Evolutionary conservation across 805 yeast genomes (phyloP).

Genomic region (Ogataea parapolymorpha): DNA sequence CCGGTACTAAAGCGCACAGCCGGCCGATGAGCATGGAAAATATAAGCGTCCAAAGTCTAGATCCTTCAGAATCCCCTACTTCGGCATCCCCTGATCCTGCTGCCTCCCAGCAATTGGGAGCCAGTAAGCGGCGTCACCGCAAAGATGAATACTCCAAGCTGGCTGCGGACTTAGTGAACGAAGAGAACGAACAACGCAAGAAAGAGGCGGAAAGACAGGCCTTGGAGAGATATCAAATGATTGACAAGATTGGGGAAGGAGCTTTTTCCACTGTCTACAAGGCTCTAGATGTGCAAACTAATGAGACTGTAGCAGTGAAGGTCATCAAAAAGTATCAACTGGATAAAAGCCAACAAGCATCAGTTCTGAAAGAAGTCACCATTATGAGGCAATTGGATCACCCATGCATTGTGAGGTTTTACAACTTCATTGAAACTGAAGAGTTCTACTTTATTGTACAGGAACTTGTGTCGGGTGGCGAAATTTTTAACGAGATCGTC

Average conservation of each 20-base stretch:
- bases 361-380: conserved; percentile 76
- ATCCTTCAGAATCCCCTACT: not conserved
- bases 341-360: conserved; percentile 57
- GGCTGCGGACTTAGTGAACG: conserved; percentile 33
- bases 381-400: conserved; percentile 66
- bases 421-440: conserved; percentile 63
- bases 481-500: conserved; percentile 74
- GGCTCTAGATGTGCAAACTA: conserved; percentile 39
- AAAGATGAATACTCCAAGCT: conserved; percentile 29
- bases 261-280: conserved; percentile 56
- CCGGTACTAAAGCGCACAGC: conserved; percentile 3
- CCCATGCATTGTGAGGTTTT: conserved; percentile 60
- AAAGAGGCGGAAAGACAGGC: conserved; percentile 24
- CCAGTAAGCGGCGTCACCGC: conserved; percentile 19
- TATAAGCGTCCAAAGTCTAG: conserved; percentile 1
- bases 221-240: conserved; percentile 38
- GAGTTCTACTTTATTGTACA: conserved; percentile 65
- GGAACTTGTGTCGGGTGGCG: conserved; percentile 76
- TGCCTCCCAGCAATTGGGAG: conserved; percentile 1
- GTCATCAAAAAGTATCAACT: conserved; percentile 67
- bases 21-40: conserved; percentile 10
- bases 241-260: conserved; percentile 56
- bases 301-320: conserved; percentile 49
- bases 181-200: conserved; percentile 27
- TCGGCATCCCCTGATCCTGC: conserved; percentile 1